Evolutionary conservation across 306 rosid species (phyloP).

Genomic region (Ceratonia siliqua): DNA sequence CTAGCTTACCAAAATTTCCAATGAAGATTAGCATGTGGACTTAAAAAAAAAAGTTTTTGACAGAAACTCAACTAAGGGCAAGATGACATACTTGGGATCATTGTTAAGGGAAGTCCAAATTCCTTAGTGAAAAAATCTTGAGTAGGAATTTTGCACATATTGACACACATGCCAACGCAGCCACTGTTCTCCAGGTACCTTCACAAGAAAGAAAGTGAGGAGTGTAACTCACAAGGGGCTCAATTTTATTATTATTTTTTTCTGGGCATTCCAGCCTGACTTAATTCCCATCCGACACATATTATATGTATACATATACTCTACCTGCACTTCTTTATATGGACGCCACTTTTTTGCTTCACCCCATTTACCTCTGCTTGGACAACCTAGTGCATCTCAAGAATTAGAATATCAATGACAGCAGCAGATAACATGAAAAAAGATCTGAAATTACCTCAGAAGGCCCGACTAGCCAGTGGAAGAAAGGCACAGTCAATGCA

Average conservation of each 20-base stretch:
- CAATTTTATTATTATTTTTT: not conserved
- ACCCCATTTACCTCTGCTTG: constrained; percentile 90
- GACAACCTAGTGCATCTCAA: constrained; percentile 60
- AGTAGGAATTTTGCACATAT: constrained; percentile 97
- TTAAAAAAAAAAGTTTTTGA: not conserved
- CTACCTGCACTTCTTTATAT: constrained; percentile 91
- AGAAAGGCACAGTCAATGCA: constrained; percentile 86
- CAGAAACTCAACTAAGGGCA: not conserved
- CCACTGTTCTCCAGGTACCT: constrained; percentile 98
- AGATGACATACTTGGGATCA: constrained; percentile 79
- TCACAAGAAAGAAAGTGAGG: not conserved
- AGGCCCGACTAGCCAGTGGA: constrained; percentile 96
- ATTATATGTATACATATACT: no score
- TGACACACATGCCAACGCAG: constrained; percentile 94
- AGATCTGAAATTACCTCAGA: constrained; percentile 79
- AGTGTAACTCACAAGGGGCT: not conserved
- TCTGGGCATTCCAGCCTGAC: not conserved
- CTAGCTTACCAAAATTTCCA: not conserved
- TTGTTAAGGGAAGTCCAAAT: constrained; percentile 93
- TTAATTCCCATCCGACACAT: constrained; percentile 12
- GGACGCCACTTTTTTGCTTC: constrained; percentile 93
- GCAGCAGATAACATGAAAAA: constrained; percentile 5
- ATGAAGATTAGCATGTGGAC: not conserved
- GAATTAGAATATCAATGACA: constrained; percentile 26
- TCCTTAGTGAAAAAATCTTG: constrained; percentile 97